Conservation (phyloP, 331 rosid species). For the Erythrophleum ivorense region DNA sequence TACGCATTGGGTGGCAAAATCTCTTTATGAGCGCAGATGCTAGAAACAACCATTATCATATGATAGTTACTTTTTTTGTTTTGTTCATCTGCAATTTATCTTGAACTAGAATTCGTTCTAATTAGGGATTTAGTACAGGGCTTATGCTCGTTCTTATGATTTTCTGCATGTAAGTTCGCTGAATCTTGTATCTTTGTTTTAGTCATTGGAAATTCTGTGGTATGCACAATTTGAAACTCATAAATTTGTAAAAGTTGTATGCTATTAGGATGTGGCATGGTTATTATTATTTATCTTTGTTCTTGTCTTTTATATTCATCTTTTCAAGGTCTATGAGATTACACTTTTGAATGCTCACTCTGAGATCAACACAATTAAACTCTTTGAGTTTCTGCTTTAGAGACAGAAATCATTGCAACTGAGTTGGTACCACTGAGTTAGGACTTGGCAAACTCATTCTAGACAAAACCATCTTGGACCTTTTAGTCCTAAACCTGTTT, state of each 20-base stretch:
- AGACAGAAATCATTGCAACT: neutral
- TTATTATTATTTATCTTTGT: too few species aligned
- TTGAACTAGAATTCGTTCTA: too few species aligned
- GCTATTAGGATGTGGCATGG: too few species aligned
- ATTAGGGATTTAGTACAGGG: neutral
- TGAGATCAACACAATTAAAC: neutral
- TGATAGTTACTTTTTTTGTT: neutral
- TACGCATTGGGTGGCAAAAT: neutral
- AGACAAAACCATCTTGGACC: neutral
- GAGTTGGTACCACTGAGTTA: too few species aligned
- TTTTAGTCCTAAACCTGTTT: neutral
- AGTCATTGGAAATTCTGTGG: neutral
- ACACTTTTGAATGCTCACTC: too few species aligned
- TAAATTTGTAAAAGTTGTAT: too few species aligned
- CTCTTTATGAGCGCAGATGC: neutral
- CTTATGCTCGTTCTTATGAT: conserved; percentile 3
- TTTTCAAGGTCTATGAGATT: too few species aligned
- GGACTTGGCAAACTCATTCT: neutral
- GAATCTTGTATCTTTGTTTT: neutral
- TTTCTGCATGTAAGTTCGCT: conserved; percentile 6
- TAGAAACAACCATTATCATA: neutral
- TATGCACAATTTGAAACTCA: neutral
- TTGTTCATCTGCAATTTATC: conserved; percentile 13
- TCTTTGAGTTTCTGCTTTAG: neutral
- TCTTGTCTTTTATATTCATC: too few species aligned